These are phyloP conservation scores for Alloteropsis semialata DNA, from an alignment of 176 grass and related monocot species.

Conservation along the genomic window DNA sequence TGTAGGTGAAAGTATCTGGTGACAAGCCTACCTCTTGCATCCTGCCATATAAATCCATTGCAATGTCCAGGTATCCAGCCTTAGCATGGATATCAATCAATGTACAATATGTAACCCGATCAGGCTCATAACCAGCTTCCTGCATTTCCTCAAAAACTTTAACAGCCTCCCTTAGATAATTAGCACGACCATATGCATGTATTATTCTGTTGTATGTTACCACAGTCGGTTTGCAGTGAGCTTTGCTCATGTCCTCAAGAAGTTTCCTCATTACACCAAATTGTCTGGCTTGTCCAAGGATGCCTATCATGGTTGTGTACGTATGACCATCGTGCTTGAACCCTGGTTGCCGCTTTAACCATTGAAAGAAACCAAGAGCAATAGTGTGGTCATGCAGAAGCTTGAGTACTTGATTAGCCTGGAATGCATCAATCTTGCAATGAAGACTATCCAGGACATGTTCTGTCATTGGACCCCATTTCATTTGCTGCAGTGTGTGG, in stretches of 20 bases:
- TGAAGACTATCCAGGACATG: slow-evolving; percentile 64
- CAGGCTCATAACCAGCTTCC: slow-evolving; percentile 63
- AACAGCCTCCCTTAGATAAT: slow-evolving; percentile 79
- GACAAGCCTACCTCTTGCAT: slow-evolving; percentile 85
- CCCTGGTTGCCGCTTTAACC: slow-evolving; percentile 82
- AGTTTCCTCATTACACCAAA: slow-evolving; percentile 76
- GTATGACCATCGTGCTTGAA: slow-evolving; percentile 96
- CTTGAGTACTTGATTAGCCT: slow-evolving; percentile 96
- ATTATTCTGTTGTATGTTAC: slow-evolving; percentile 98
- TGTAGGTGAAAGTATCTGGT: slow-evolving; percentile 93
- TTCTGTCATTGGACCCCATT: slow-evolving; percentile 81
- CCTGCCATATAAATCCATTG: slow-evolving; percentile 72
- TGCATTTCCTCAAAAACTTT: slow-evolving; percentile 92
- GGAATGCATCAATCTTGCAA: slow-evolving; percentile 74
- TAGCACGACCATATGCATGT: slow-evolving; percentile 87
- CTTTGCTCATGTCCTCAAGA: slow-evolving; percentile 76
- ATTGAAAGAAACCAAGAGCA: slow-evolving; percentile 80
- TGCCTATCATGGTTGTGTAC: slow-evolving; percentile 97
- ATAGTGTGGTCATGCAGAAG: slow-evolving; percentile 67
- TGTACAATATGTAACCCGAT: slow-evolving; percentile 85
- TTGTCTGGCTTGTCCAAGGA: slow-evolving; percentile 86
- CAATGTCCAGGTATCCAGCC: slow-evolving; percentile 75
- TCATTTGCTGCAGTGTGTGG: slow-evolving; percentile 77
- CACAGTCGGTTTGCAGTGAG: slow-evolving; percentile 76
- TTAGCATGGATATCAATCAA: slow-evolving; percentile 98